Percentiles rank a stretch among this genome's conserved stretches.
phyloP scores from a whole-genome alignment of 2,329 filamentous ascomycete species.

The Neofusicoccum kwambonambiense region DNA sequence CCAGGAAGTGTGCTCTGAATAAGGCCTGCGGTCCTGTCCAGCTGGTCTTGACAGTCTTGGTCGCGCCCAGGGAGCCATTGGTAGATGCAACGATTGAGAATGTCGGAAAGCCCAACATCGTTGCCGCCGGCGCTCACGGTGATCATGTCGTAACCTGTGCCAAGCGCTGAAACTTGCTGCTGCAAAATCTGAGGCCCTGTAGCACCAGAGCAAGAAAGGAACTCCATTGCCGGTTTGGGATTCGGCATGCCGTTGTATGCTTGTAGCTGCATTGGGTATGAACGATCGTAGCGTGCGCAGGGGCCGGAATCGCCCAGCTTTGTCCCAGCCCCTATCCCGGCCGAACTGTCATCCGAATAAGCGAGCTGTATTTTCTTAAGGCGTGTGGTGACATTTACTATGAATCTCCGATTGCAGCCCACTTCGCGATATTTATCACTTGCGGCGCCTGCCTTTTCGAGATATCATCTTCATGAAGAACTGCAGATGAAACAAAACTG shows the following conservation, averaged over 20 bases:
- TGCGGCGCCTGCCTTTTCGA: too few species aligned
- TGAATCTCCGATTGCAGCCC: too few species aligned
- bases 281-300: neutral
- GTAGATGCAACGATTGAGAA: conserved; percentile 10
- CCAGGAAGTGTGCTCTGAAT: neutral
- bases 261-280: neutral
- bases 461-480: too few species aligned
- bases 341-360: neutral
- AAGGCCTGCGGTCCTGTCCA: neutral
- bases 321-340: neutral
- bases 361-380: too few species aligned
- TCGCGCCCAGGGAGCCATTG: neutral
- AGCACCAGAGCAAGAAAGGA: conserved; percentile 2
- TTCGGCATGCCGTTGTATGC: neutral
- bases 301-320: neutral
- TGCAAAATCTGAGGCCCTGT: neutral
- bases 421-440: too few species aligned
- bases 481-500: too few species aligned
- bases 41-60: neutral
- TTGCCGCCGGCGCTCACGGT: conserved; percentile 1
- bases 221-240: neutral
- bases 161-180: neutral
- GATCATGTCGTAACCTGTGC: neutral
- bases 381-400: too few species aligned
- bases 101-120: conserved; percentile 1